A percentile compares a stretch with the other conserved stretches of the same genome.
Conservation (phyloP, 1,139 yeast species). For the Kluyveromyces sp. region DNA sequence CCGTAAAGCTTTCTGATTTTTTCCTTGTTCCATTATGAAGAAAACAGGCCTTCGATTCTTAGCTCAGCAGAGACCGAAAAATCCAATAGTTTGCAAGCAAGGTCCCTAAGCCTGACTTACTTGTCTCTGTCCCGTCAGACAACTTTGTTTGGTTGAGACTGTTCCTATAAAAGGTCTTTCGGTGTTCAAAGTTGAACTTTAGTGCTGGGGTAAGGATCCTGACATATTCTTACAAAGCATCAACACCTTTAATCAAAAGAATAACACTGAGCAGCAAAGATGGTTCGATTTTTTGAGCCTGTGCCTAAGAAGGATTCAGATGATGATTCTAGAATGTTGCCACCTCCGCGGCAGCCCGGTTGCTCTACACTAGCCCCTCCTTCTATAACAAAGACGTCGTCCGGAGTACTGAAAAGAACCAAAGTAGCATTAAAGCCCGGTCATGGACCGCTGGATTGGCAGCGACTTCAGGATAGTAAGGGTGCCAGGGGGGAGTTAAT, state of each 20-base stretch:
- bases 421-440: conserved; percentile 30
- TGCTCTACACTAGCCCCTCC: conserved; percentile 11
- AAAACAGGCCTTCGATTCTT: background rate
- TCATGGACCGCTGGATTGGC: conserved; percentile 32
- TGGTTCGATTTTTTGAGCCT: background rate
- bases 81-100: too few species aligned
- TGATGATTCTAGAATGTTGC: background rate
- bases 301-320: background rate
- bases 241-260: too few species aligned
- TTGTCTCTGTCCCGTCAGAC: too few species aligned
- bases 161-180: too few species aligned
- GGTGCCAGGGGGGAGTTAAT: conserved; percentile 20
- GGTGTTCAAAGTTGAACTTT: too few species aligned
- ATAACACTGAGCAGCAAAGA: too few species aligned
- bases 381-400: background rate
- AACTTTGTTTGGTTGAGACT: too few species aligned
- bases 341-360: conserved; percentile 9
- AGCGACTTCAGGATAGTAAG: conserved; percentile 15
- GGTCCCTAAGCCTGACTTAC: too few species aligned
- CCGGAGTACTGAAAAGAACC: conserved; percentile 11
- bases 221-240: too few species aligned
- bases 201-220: background rate
- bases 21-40: background rate
- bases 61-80: too few species aligned
- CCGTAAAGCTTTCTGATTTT: background rate